Conservation (phyloP, 352 stramenopile species). For the Globisporangium carolinianum region DNA sequence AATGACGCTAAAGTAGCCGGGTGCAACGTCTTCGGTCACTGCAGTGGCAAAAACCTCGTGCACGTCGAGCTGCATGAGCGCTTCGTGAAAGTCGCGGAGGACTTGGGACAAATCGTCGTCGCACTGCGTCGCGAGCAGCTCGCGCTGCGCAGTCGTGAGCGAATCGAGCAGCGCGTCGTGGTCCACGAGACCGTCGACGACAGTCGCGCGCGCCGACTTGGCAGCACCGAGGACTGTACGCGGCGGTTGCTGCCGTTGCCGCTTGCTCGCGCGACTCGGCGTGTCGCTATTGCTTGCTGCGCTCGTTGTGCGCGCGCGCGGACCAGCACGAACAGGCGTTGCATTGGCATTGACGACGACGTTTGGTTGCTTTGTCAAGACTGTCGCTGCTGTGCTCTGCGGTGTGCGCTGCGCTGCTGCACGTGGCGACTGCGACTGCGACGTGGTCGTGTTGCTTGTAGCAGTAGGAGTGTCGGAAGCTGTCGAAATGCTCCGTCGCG, state of each 20-base stretch:
- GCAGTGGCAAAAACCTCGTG: conserved; percentile 82
- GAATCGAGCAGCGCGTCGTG: conserved; percentile 38
- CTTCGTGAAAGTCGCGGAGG: conserved; percentile 67
- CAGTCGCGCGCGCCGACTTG: conserved; percentile 2
- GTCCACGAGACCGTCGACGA: conserved; percentile 27
- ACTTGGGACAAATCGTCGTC: conserved; percentile 49
- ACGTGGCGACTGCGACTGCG: no score
- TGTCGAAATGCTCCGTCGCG: neutral
- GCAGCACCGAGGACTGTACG: conserved; percentile 14
- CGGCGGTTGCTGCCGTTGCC: conserved; percentile 19
- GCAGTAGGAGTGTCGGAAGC: neutral
- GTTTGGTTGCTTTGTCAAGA: neutral
- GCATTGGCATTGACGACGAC: neutral
- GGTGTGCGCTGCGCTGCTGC: neutral
- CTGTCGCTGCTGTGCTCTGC: neutral
- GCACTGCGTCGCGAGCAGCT: conserved; percentile 46
- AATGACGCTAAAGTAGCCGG: conserved; percentile 89
- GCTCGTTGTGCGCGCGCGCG: conserved; percentile 2
- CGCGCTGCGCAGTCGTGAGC: conserved; percentile 44
- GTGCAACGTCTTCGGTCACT: conserved; percentile 89
- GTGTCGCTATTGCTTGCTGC: conserved; percentile 1
- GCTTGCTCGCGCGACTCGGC: conserved; percentile 2
- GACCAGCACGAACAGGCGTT: conserved; percentile 1
- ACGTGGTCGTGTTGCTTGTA: neutral
- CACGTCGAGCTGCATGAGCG: conserved; percentile 65